Base-by-base conservation (phyloP, 768 basidiomycete species). In the Mrakia blollopis region DNA sequence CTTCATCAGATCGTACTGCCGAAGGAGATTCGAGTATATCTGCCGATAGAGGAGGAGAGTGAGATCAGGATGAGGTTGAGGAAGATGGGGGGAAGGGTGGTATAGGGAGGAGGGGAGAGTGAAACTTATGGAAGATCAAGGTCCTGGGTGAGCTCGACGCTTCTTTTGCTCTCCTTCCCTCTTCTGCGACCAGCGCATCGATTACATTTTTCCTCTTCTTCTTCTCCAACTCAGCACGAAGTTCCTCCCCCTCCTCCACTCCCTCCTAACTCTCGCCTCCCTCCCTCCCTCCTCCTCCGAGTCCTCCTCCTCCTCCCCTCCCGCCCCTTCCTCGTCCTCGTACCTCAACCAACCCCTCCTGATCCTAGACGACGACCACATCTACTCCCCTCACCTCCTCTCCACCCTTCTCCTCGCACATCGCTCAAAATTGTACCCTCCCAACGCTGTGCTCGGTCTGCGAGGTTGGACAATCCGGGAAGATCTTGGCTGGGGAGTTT, bases 341-440 rank as follows among this genome's bases (percentile, higher is more conserved):
- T 41, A 41, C 39, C 39, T 41, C 5, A 41, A 41, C 16, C 35
- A 69, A 9, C 72, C 60, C 2, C 16, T 65, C 60, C 11, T 78
- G 13, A 25, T 68, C 28, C 6, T 41, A 67, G 79, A 79, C 73
- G 79, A 79, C 62, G 79, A 79, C 54, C 79, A 79, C 69, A 25
- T 61, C n/a, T 79, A 79, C 44, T 28, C 65, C 9, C 75, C 72
- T 18, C 32, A 30, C 5, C 61, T 78, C 21, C 30, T 79, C 44
- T 61, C 62, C n/a, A 74, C 72, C 18, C 68, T 79, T 2, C 52
- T 71, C 1, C 2, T 50, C 9, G 52, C 76, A 0, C 50, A 23
- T 28, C 35, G 5, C 1, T 65, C 62, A 6, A 30, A n/a, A 5
- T 14, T 7, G 13, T 10, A n/a, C 9, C 57, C 25, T 8, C 57